Evolutionary conservation across 306 rosid genomes (phyloP), one percentile per base, ranked within the genome.

Genomic region (Sphenostylis stenocarpa): DNA sequence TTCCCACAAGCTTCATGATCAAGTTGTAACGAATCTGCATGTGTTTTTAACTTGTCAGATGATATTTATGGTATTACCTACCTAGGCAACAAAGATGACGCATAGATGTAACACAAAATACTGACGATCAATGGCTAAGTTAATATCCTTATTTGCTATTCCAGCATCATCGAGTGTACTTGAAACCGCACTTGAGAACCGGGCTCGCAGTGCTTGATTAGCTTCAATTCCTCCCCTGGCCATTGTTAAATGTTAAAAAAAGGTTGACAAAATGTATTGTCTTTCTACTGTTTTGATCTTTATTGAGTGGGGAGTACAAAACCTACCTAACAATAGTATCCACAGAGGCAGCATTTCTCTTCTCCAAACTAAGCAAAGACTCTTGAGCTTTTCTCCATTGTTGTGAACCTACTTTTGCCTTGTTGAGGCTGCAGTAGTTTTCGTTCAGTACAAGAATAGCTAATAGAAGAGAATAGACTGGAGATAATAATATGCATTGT

Each of bases 361-460:
- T 89, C 86, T 93, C 97, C 60, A 91, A 80, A 78, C 86, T 70
- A 23, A 93, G 86, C 88, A 96, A 88, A 77, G 98, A 96, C 57
- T 90, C 99, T 62, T 96, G 93, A 80, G 99, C 99, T 48, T 83
- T 89, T 77, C 76, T 89, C 99, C 99, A 96, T 85, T 96, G 99
- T 80, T 89, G 91, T 48, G 92, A 86, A 72, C 99, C 99, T 75
- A 86, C 87, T 39, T 90, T 77, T 52, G 98, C 93, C 88, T 96
- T 91, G 76, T 84, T 86, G 84, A 96, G 83, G 81, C 99, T 96
- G 91, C 88, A 81, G 44, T 72, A 41, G 64, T 63, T 56, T 58
- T 38, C 8, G 47, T 55, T 73, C 67, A 33, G 72, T 6, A 47
- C 65, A 43, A 31, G 84, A 82, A 56, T 65, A 68, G 55, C 62